A percentile compares a stretch with the other conserved stretches of the same genome.
Evolutionary conservation across 2,329 filamentous ascomycete species (phyloP).

Genomic region (Arthroderma sp.): DNA sequence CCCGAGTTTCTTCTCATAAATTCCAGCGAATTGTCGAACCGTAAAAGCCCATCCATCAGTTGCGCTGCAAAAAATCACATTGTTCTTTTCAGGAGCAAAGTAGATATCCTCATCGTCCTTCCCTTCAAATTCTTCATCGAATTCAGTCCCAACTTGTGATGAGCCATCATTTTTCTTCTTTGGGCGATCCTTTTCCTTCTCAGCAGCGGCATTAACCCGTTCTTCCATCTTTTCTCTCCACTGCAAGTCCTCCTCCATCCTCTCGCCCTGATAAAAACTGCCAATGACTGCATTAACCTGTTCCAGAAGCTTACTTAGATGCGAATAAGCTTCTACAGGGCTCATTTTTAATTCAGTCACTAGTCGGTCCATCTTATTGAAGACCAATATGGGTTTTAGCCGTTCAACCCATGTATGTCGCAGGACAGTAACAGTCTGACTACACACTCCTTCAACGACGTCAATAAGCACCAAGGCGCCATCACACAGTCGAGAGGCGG

Average conservation of each 20-base stretch:
- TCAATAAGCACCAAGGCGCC: conserved; percentile 90
- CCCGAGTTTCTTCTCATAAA: conserved; percentile 94
- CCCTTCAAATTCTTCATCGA: conserved; percentile 59
- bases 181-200: conserved; percentile 40
- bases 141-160: conserved; percentile 35
- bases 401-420: conserved; percentile 93
- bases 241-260: conserved; percentile 95
- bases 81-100: conserved; percentile 95
- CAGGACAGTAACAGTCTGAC: conserved; percentile 92
- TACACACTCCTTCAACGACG: conserved; percentile 94
- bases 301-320: conserved; percentile 78
- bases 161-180: conserved; percentile 37
- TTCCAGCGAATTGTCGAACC: conserved; percentile 75
- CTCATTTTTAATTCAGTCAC: conserved; percentile 92
- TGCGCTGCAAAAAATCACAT: conserved; percentile 96
- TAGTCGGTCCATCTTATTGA: conserved; percentile 96
- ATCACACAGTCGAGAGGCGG: conserved; percentile 84
- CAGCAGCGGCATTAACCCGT: conserved; percentile 57
- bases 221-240: conserved; percentile 92
- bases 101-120: conserved; percentile 94
- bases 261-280: conserved; percentile 93
- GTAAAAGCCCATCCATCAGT: conserved; percentile 99
- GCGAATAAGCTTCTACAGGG: conserved; percentile 74
- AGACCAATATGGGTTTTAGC: conserved; percentile 82
- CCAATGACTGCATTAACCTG: conserved; percentile 96